These are phyloP conservation scores for Aspergillus chevalieri DNA, from an alignment of 2,329 filamentous ascomycete species.

Conservation along the genomic window DNA sequence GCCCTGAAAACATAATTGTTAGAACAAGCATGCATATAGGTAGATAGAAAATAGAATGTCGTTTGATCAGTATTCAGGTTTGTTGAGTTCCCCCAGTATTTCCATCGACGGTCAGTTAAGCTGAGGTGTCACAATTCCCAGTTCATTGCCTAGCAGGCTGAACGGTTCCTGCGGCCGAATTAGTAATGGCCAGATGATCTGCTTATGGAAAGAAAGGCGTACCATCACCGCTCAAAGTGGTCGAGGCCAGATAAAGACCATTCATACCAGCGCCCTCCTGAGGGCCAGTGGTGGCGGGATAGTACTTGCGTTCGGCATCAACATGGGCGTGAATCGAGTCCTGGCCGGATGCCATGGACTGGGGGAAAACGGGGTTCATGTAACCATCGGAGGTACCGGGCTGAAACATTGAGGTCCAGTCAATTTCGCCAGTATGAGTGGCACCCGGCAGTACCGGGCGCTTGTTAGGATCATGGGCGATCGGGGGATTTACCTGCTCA, in stretches of 20 bases:
- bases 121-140: conserved; percentile 9
- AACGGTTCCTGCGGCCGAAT: conserved; percentile 49
- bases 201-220: conserved; percentile 36
- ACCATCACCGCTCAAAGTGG: conserved; percentile 43
- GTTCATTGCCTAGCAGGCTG: conserved; percentile 50
- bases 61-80: background rate
- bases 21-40: conserved; percentile 2
- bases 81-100: background rate
- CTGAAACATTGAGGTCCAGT: conserved; percentile 76
- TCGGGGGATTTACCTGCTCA: conserved; percentile 39
- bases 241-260: conserved; percentile 44
- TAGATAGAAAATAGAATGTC: conserved; percentile 1
- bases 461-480: conserved; percentile 33
- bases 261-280: conserved; percentile 40
- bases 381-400: conserved; percentile 62
- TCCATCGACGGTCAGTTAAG: background rate
- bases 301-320: conserved; percentile 49
- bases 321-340: conserved; percentile 64
- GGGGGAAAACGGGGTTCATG: conserved; percentile 55
- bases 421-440: conserved; percentile 54
- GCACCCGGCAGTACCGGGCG: conserved; percentile 54
- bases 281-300: conserved; percentile 41
- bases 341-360: conserved; percentile 64
- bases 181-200: background rate
- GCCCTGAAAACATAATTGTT: background rate